These are phyloP conservation scores for Leccinum fuscescens DNA, from an alignment of 1,284 basidiomycete genomes.

Conservation along the genomic window DNA sequence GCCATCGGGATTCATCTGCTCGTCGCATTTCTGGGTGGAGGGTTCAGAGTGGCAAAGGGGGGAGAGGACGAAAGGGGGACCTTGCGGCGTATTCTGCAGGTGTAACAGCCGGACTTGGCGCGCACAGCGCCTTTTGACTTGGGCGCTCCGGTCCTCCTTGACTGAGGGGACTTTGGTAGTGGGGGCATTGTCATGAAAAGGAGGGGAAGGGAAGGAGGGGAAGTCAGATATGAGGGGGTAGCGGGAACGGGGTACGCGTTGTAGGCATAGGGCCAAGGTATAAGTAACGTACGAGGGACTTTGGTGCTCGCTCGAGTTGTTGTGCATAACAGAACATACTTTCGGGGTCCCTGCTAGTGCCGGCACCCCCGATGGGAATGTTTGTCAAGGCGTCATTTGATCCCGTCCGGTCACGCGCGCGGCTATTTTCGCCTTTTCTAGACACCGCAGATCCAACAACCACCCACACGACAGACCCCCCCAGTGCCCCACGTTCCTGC, in stretches of 20 bases:
- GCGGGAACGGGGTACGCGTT: slow-evolving; percentile 19
- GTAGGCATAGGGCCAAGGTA: slow-evolving; percentile 29
- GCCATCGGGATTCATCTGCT: slow-evolving; percentile 58
- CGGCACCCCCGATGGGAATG: slow-evolving; percentile 25
- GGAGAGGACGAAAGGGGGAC: slow-evolving; percentile 36
- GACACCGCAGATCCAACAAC: slow-evolving; percentile 14
- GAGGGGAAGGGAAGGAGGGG: neutral
- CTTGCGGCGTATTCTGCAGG: slow-evolving; percentile 80
- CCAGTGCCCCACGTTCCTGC: neutral
- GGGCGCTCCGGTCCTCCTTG: slow-evolving; percentile 47
- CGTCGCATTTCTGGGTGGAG: slow-evolving; percentile 73
- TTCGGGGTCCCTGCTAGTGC: slow-evolving; percentile 22
- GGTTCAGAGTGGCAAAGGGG: slow-evolving; percentile 2
- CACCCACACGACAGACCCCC: slow-evolving; percentile 1
- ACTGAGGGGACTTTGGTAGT: slow-evolving; percentile 40
- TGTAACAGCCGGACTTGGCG: slow-evolving; percentile 83
- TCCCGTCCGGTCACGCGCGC: slow-evolving; percentile 14
- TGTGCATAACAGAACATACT: slow-evolving; percentile 11
- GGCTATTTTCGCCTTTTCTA: slow-evolving; percentile 10
- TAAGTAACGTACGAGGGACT: slow-evolving; percentile 33
- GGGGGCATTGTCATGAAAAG: slow-evolving; percentile 34
- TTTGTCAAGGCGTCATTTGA: slow-evolving; percentile 18
- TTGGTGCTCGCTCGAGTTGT: slow-evolving; percentile 3
- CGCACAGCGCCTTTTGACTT: slow-evolving; percentile 76
- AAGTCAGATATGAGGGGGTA: slow-evolving; percentile 13